phyloP scores from a whole-genome alignment of 1,139 yeast genomes.

The Blastobotrys indianensis region DNA sequence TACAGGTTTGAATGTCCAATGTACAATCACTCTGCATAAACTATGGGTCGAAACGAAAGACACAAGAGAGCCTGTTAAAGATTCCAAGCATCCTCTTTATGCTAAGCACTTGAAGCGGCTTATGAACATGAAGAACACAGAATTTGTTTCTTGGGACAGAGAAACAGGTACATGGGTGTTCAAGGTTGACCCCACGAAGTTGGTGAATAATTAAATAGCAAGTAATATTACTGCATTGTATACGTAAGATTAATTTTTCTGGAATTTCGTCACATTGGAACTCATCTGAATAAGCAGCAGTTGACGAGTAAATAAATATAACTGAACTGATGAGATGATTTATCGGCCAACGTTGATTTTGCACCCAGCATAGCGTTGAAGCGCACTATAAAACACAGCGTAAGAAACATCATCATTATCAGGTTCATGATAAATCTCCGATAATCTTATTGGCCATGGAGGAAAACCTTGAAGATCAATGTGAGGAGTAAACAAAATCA shows the following conservation, averaged over 20 bases:
- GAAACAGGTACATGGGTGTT: conserved; percentile 80
- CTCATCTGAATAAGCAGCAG: too few relatives aligned
- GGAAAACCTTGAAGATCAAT: conserved; percentile 91
- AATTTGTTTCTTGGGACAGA: conserved; percentile 72
- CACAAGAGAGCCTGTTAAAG: conserved; percentile 68
- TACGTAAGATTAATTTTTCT: background rate
- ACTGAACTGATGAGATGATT: too few relatives aligned
- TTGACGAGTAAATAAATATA: too few relatives aligned
- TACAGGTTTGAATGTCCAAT: conserved; percentile 76
- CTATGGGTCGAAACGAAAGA: conserved; percentile 75
- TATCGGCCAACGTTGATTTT: conserved; percentile 83
- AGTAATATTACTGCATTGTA: background rate
- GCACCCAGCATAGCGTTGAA: conserved; percentile 71
- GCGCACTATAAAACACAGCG: conserved; percentile 78
- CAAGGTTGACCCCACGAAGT: conserved; percentile 38
- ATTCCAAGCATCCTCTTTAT: conserved; percentile 68
- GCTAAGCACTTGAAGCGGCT: conserved; percentile 64
- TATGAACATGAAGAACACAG: conserved; percentile 52
- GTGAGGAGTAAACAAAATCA: conserved; percentile 77
- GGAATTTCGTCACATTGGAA: background rate
- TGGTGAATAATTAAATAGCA: background rate
- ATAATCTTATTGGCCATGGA: conserved; percentile 92
- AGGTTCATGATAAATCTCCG: conserved; percentile 87
- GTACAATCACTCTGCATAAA: conserved; percentile 64
- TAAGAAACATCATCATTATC: conserved; percentile 82